Conservation (phyloP, 148 eudicot species). For the Cornus suecica region DNA sequence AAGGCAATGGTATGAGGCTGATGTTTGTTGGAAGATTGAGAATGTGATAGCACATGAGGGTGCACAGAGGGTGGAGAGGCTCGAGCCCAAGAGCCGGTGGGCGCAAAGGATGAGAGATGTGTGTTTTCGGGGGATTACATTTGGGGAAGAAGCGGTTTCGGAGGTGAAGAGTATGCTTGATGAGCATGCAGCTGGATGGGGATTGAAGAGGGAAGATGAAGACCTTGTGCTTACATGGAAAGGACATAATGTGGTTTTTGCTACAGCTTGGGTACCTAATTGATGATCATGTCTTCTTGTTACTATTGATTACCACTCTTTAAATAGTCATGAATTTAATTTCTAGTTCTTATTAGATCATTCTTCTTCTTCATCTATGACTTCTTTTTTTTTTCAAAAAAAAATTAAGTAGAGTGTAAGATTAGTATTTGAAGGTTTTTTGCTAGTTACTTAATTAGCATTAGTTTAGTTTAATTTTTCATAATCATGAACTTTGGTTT, state of each 20-base stretch:
- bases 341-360: background rate
- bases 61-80: slow-evolving; percentile 61
- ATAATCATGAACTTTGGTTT: too few species aligned
- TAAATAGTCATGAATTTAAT: background rate
- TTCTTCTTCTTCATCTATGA: slow-evolving; percentile 7
- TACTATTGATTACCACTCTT: background rate
- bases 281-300: slow-evolving; percentile 4
- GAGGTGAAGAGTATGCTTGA: slow-evolving; percentile 82
- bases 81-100: slow-evolving; percentile 66
- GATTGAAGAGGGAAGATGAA: slow-evolving; percentile 81
- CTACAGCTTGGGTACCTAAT: slow-evolving; percentile 68
- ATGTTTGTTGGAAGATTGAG: slow-evolving; percentile 80
- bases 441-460: too few species aligned
- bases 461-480: too few species aligned
- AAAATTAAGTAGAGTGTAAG: background rate
- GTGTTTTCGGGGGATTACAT: slow-evolving; percentile 39
- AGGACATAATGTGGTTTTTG: slow-evolving; percentile 95
- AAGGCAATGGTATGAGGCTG: slow-evolving; percentile 90
- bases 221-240: slow-evolving; percentile 92
- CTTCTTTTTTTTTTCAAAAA: background rate
- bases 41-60: slow-evolving; percentile 81
- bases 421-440: background rate
- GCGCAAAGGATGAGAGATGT: slow-evolving; percentile 61
- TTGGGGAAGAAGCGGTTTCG: slow-evolving; percentile 50
- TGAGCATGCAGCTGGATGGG: slow-evolving; percentile 98